Conservation (phyloP, 768 basidiomycete species). For the Cystobasidiopsis lactophilus region DNA sequence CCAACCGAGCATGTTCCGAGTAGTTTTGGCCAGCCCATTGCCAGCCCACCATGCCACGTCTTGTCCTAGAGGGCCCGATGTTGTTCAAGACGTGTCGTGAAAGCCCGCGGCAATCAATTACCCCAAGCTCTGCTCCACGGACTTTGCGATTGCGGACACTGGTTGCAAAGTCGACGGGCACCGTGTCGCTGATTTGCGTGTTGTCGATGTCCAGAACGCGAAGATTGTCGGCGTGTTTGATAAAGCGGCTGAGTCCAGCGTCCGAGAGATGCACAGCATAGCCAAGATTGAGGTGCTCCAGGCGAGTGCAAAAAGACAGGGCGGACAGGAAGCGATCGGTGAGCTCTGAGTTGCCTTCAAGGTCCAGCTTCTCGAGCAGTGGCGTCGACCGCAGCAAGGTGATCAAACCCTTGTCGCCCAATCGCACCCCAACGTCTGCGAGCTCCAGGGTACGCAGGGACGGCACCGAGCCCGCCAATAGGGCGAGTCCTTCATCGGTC, state of each 20-base stretch:
- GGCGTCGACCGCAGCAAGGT: constrained; percentile 47
- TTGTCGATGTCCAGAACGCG: constrained; percentile 54
- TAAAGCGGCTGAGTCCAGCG: constrained; percentile 40
- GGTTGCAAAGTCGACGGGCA: constrained; percentile 47
- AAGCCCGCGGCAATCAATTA: neutral
- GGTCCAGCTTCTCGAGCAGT: constrained; percentile 47
- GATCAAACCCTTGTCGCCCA: constrained; percentile 53
- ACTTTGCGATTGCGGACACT: constrained; percentile 16
- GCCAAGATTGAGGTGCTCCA: constrained; percentile 53
- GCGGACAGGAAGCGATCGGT: constrained; percentile 46
- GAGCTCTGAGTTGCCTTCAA: constrained; percentile 61
- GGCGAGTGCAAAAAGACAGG: constrained; percentile 23
- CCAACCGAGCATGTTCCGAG: neutral
- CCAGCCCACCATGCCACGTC: neutral
- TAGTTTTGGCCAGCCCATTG: neutral
- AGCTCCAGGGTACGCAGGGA: constrained; percentile 55
- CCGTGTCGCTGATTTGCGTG: constrained; percentile 42
- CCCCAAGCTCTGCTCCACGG: neutral
- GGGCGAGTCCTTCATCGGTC: constrained; percentile 51
- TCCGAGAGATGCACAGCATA: constrained; percentile 43
- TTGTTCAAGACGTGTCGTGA: neutral
- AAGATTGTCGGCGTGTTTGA: constrained; percentile 41
- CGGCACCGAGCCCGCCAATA: constrained; percentile 48
- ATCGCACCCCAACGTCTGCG: constrained; percentile 40
- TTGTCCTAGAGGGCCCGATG: neutral